These are phyloP conservation scores for Pelargonium citronellum DNA, from an alignment of 441 rosid species.

Conservation along the genomic window DNA sequence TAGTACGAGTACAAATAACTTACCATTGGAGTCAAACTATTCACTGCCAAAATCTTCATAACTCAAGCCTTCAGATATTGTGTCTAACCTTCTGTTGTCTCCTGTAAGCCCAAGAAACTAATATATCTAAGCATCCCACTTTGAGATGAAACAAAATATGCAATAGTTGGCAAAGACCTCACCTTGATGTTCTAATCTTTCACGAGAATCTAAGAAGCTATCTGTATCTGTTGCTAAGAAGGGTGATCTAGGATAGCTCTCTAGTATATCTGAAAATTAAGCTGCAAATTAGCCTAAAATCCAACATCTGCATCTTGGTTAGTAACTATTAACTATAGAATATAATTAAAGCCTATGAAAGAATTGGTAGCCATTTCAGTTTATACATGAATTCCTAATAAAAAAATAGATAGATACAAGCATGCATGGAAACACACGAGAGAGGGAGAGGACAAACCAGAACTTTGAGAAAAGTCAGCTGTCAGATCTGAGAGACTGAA, in stretches of 20 bases:
- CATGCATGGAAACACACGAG: not conserved
- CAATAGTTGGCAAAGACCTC: not conserved
- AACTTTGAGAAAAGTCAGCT: conserved; percentile 80
- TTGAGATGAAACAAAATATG: not conserved
- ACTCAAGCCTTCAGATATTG: conserved; percentile 82
- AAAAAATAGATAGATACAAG: not conserved
- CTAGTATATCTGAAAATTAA: conserved; percentile 57
- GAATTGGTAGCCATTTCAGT: not conserved
- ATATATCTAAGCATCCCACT: conserved; percentile 18
- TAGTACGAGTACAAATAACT: conserved; percentile 5
- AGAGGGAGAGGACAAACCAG: conserved; percentile 49
- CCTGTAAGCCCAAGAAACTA: conserved; percentile 37
- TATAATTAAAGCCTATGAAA: not conserved
- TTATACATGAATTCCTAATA: not conserved
- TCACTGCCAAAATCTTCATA: conserved; percentile 68
- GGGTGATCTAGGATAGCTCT: conserved; percentile 77
- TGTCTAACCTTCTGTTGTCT: conserved; percentile 68
- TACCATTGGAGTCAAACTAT: conserved; percentile 33
- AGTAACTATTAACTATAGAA: not conserved
- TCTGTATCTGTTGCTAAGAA: conserved; percentile 61
- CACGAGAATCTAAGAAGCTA: conserved; percentile 68
- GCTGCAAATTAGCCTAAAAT: not conserved
- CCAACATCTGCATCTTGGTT: not conserved
- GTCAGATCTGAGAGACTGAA: conserved; percentile 93
- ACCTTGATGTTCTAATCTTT: conserved; percentile 75